Evolutionary conservation across 129 eudicot species (phyloP), one percentile per base, ranked within the genome.

Genomic region (Flaveria sonorensis): DNA sequence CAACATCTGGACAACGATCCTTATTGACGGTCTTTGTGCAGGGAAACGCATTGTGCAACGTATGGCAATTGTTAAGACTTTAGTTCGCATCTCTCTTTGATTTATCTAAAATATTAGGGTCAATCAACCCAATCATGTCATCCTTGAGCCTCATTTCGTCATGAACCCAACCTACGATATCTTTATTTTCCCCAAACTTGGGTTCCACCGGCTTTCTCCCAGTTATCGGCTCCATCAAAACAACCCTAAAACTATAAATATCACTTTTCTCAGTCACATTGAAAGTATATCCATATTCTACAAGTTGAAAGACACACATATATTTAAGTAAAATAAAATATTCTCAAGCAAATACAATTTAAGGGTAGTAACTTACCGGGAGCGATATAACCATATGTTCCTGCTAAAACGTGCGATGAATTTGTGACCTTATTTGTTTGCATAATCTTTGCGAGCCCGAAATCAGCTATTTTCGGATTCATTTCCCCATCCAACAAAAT

Each of bases 371-470:
- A 74, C 79, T 59, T 59, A 89, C 94, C 91, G 0, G 94, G 94
- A 57, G 94, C 94, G n/a, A 89, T 89, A 77, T 89, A 89, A 73
- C 94, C 94, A 55, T 82, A 73, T 45, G 94, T 89, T 72, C 94
- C 94, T 47, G 86, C 85, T 43, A 89, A 81, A 51, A 89, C 11
- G 2, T 80, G 80, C 0, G 89, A 77, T 3, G 91, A 82, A 39
- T 81, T 79, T 56, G 48, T 79, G 6, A 48, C 68, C 30, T 75
- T 85, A 71, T 74, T 73, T 43, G 81, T 65, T 52, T 80, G 89
- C 74, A 86, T 47, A 7, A 82, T 78, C 76, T 86, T 89, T 26
- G 94, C 94, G 7, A 89, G 84, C 10, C 94, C 94, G 13, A 89
- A 89, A 78, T 89, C 94, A 6, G 94, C 94, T 48, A 89, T 86